Evolutionary conservation across 768 basidiomycete species (phyloP).

Genomic region (Gymnopilus junonius): DNA sequence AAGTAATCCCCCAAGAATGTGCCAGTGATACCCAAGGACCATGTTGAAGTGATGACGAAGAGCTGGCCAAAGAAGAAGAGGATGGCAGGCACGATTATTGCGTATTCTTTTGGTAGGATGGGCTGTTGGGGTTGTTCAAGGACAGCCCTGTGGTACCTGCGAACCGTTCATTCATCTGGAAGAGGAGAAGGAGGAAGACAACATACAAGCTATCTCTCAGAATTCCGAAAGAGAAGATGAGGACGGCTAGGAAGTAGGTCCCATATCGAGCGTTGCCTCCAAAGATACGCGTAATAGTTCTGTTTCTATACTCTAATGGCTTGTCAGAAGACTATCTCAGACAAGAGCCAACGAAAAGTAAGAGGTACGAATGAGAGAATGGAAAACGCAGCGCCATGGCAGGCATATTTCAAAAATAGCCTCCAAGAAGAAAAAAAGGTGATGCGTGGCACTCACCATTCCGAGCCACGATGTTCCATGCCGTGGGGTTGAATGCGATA

Average conservation of each 20-base stretch:
- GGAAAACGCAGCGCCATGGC: background rate
- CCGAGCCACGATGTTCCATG: conserved; percentile 94
- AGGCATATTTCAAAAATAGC: background rate
- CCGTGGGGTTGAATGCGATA: conserved; percentile 90
- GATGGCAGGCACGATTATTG: conserved; percentile 59
- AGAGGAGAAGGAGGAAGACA: background rate
- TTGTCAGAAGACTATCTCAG: background rate
- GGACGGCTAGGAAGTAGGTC: conserved; percentile 84
- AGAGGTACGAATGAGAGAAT: background rate
- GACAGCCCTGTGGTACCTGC: conserved; percentile 78
- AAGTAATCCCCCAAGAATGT: conserved; percentile 91
- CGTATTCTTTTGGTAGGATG: conserved; percentile 67
- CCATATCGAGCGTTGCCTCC: conserved; percentile 75
- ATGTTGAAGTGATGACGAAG: conserved; percentile 90
- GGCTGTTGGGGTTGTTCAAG: conserved; percentile 72
- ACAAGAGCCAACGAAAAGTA: no score
- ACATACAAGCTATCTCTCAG: conserved; percentile 86
- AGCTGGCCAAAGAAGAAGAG: conserved; percentile 77
- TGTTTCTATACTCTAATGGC: conserved; percentile 68
- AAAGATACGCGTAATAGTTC: conserved; percentile 84
- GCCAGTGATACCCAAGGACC: conserved; percentile 90
- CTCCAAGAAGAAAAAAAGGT: background rate
- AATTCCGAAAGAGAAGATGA: conserved; percentile 87
- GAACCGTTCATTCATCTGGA: background rate
- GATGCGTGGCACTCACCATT: conserved; percentile 65